phyloP scores from a whole-genome alignment of 2,329 filamentous ascomycete species.

The Byssothecium circinans region DNA sequence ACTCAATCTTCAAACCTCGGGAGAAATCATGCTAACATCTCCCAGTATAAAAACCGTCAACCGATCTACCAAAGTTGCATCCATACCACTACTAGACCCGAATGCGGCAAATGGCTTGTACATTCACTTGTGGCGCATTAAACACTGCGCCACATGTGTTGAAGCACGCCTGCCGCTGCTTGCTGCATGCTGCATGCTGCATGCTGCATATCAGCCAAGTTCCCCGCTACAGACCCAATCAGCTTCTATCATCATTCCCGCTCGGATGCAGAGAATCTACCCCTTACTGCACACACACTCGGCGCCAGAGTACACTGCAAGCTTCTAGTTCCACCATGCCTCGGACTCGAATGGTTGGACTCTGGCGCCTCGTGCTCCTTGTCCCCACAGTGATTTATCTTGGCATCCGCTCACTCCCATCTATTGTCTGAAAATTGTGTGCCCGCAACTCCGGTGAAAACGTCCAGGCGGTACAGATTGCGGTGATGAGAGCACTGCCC shows the following conservation, averaged over 20 bases:
- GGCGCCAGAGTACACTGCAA: neutral
- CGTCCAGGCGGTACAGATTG: neutral
- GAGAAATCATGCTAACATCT: too few relatives aligned
- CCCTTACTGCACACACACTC: neutral
- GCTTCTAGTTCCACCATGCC: neutral
- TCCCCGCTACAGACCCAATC: neutral
- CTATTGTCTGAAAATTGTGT: neutral
- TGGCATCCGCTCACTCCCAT: too few relatives aligned
- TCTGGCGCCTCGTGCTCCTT: neutral
- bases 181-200: neutral
- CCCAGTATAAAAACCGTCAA: too few relatives aligned
- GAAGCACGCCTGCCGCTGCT: neutral
- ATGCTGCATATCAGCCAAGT: neutral
- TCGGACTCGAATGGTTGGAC: neutral
- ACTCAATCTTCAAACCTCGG: too few relatives aligned
- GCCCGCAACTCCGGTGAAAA: slow-evolving; percentile 6
- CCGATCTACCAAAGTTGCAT: neutral
- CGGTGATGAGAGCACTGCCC: neutral
- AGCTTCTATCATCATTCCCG: neutral
- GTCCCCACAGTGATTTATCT: too few relatives aligned
- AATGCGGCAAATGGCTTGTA: neutral
- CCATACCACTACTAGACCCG: neutral
- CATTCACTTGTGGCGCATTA: slow-evolving; percentile 1
- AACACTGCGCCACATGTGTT: neutral
- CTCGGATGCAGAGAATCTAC: too few relatives aligned